phyloP scores from a whole-genome alignment of 2,329 filamentous ascomycete genomes.

The Lasiodiplodia sp. region DNA sequence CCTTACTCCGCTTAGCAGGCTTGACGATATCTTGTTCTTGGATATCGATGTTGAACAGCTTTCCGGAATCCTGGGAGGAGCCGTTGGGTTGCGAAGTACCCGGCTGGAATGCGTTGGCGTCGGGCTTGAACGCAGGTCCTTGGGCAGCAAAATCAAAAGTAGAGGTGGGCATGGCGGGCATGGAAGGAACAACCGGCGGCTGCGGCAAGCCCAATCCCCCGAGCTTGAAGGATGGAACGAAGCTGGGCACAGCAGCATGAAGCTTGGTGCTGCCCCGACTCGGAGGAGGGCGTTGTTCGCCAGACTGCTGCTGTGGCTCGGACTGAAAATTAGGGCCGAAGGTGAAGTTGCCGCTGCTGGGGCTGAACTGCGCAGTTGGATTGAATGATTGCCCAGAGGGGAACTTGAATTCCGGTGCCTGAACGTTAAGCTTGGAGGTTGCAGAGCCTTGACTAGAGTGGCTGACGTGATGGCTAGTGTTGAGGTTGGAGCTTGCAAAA shows the following conservation, averaged over 20 bases:
- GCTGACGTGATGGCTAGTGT: conserved; percentile 44
- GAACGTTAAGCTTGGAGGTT: conserved; percentile 83
- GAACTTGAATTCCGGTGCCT: conserved; percentile 87
- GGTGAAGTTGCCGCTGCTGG: conserved; percentile 48
- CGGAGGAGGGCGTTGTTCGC: conserved; percentile 56
- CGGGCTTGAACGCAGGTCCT: conserved; percentile 37
- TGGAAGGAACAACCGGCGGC: conserved; percentile 12
- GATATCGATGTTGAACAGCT: conserved; percentile 29
- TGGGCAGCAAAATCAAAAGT: conserved; percentile 33
- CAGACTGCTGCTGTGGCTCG: conserved; percentile 32
- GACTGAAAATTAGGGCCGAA: conserved; percentile 52
- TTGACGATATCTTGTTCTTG: conserved; percentile 71
- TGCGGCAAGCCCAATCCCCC: conserved; percentile 39
- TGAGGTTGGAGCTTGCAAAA: conserved; percentile 69
- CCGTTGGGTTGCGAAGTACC: not conserved
- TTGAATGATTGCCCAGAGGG: conserved; percentile 53
- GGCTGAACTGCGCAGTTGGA: conserved; percentile 53
- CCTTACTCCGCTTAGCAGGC: conserved; percentile 77
- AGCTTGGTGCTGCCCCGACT: conserved; percentile 62
- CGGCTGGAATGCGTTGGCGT: conserved; percentile 33
- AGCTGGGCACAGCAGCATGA: conserved; percentile 73
- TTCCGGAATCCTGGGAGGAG: conserved; percentile 22
- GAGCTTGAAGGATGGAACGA: conserved; percentile 62
- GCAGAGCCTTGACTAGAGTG: conserved; percentile 69
- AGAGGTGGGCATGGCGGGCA: conserved; percentile 25